These are phyloP conservation scores for Neodidymelliopsis sp. DNA, from an alignment of 2,329 filamentous ascomycete genomes.

Conservation along the genomic window DNA sequence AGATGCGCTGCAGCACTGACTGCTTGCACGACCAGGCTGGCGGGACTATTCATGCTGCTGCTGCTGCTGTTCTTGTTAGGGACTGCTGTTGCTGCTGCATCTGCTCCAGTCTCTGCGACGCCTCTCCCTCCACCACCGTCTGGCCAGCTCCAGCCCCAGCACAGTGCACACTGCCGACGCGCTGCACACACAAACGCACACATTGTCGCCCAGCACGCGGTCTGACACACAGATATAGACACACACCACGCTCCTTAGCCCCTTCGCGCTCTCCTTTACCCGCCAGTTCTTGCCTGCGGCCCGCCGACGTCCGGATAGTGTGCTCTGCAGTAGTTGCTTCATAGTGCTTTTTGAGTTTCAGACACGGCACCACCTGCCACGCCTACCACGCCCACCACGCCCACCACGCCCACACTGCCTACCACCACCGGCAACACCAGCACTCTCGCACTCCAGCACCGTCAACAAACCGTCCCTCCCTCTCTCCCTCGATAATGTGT, in stretches of 20 bases:
- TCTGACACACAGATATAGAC: too few species aligned
- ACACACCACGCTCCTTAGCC: conserved; percentile 8
- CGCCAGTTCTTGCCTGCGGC: conserved; percentile 1
- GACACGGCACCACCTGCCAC: conserved; percentile 4
- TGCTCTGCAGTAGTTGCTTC: conserved; percentile 4
- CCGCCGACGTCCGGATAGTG: too few species aligned
- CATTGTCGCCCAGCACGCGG: conserved; percentile 6
- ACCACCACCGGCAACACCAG: background rate
- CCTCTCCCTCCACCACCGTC: conserved; percentile 29
- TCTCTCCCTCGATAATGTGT: conserved; percentile 35
- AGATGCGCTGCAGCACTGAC: conserved; percentile 11
- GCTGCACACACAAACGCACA: background rate
- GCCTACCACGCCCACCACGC: background rate
- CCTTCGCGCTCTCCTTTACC: conserved; percentile 6
- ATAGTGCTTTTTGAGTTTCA: conserved; percentile 19
- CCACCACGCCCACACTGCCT: background rate
- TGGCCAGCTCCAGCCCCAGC: conserved; percentile 15
- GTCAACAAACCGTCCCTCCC: background rate
- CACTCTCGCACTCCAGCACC: background rate
- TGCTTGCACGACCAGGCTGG: conserved; percentile 7
- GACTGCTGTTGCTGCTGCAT: background rate
- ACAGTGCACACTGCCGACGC: conserved; percentile 1
- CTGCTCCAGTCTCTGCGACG: conserved; percentile 20
- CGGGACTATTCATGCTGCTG: background rate
- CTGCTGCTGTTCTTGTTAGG: background rate